Conservation (phyloP, 179 eudicot species). For the Gypsophila paniculata region DNA sequence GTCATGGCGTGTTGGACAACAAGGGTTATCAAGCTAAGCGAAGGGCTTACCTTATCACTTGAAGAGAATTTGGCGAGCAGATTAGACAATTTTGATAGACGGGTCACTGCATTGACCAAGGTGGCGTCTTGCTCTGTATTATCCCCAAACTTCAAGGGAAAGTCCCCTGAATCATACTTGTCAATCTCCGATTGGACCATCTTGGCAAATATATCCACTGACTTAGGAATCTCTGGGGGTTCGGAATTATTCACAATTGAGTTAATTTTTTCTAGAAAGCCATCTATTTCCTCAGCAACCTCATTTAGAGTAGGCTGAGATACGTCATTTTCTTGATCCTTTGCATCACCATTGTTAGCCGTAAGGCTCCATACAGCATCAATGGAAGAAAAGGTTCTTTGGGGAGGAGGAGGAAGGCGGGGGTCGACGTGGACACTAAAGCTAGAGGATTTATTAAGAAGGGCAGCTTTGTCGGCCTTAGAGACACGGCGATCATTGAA, state of each 20-base stretch:
- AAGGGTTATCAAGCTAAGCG: slow-evolving; percentile 31
- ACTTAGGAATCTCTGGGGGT: slow-evolving; percentile 34
- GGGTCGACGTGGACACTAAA: slow-evolving; percentile 23
- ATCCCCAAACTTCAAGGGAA: slow-evolving; percentile 30
- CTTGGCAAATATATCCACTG: slow-evolving; percentile 35
- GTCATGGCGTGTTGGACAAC: slow-evolving; percentile 62
- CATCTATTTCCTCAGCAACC: slow-evolving; percentile 31
- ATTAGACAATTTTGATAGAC: slow-evolving; percentile 36
- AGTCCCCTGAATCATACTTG: slow-evolving; percentile 32
- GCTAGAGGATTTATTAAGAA: slow-evolving; percentile 31
- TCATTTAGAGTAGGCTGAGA: slow-evolving; percentile 23
- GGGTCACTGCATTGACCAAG: slow-evolving; percentile 34
- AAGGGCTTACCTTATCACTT: slow-evolving; percentile 8
- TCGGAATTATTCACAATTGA: slow-evolving; percentile 18
- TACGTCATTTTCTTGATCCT: slow-evolving; percentile 16
- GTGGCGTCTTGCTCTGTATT: slow-evolving; percentile 35
- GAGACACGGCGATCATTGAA: slow-evolving; percentile 21
- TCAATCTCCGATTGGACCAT: slow-evolving; percentile 37
- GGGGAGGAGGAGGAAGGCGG: slow-evolving; percentile 20
- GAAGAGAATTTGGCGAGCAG: slow-evolving; percentile 38
- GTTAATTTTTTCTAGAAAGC: slow-evolving; percentile 22
- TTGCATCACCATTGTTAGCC: slow-evolving; percentile 1
- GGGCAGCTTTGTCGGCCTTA: slow-evolving; percentile 4
- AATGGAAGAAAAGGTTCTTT: slow-evolving; percentile 21
- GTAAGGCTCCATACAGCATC: slow-evolving; percentile 2